phyloP scores from a whole-genome alignment of 2,329 filamentous ascomycete genomes.

The Trichoderma atrobrunneum region DNA sequence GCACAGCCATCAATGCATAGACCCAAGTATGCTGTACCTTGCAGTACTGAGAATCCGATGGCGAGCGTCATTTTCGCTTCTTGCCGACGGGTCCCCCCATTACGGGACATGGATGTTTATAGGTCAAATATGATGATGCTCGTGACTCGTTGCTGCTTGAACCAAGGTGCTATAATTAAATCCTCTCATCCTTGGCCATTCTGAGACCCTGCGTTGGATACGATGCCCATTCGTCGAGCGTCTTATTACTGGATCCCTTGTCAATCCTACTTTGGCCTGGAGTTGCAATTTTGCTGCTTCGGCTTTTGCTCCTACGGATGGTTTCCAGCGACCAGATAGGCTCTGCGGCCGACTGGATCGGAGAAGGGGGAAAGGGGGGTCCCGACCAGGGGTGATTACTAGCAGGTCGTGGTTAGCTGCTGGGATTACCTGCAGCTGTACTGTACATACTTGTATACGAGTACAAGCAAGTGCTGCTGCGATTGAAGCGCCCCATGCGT shows the following conservation, averaged over 20 bases:
- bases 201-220: background rate
- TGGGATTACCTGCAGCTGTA: background rate
- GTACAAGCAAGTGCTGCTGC: background rate
- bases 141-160: conserved; percentile 5
- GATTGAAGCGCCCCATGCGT: background rate
- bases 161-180: conserved; percentile 11
- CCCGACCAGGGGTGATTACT: background rate
- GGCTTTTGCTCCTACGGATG: background rate
- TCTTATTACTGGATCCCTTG: background rate
- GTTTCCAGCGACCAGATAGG: background rate
- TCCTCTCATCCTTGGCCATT: background rate
- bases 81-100: background rate
- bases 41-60: background rate
- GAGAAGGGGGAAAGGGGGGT: background rate
- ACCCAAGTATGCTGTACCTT: background rate
- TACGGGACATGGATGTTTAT: background rate
- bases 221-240: background rate
- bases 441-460: background rate
- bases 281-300: conserved; percentile 1
- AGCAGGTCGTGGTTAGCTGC: background rate
- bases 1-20: background rate
- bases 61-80: conserved; percentile 11
- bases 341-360: conserved; percentile 10
- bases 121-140: background rate
- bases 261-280: background rate